phyloP scores from a whole-genome alignment of 1,139 yeast species.

The Arxiozyma telluris region DNA sequence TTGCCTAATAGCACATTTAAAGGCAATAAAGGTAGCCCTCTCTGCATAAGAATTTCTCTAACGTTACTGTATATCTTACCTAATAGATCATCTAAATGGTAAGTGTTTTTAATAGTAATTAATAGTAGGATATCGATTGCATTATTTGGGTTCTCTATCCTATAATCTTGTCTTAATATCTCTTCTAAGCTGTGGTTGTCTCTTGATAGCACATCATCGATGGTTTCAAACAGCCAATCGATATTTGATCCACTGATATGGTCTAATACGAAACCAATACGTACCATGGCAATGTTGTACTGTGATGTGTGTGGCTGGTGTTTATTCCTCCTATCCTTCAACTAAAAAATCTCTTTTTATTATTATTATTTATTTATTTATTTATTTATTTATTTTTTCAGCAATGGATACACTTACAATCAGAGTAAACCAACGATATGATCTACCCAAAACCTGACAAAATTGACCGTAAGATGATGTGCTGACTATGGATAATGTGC shows the following conservation, averaged over 20 bases:
- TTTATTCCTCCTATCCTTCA: neutral
- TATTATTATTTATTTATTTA: too few relatives aligned
- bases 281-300: constrained; percentile 8
- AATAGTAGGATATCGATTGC: constrained; percentile 19
- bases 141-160: neutral
- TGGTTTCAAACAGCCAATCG: constrained; percentile 1
- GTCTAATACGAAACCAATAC: constrained; percentile 32
- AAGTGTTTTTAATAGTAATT: constrained; percentile 16
- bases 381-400: too few relatives aligned
- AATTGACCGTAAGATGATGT: too few relatives aligned
- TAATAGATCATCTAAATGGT: constrained; percentile 20
- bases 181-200: neutral
- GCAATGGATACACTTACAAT: too few relatives aligned
- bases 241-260: constrained; percentile 22
- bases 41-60: constrained; percentile 19
- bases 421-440: too few relatives aligned
- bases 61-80: constrained; percentile 24
- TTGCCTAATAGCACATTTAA: constrained; percentile 22
- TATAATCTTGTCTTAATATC: neutral
- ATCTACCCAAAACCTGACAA: too few relatives aligned
- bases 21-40: constrained; percentile 13
- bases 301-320: neutral
- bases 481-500: too few relatives aligned
- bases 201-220: neutral
- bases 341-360: neutral